Percentiles rank a stretch among this genome's conserved stretches.
phyloP scores from a whole-genome alignment of 805 yeast species.

The Hanseniaspora valbyensis region DNA sequence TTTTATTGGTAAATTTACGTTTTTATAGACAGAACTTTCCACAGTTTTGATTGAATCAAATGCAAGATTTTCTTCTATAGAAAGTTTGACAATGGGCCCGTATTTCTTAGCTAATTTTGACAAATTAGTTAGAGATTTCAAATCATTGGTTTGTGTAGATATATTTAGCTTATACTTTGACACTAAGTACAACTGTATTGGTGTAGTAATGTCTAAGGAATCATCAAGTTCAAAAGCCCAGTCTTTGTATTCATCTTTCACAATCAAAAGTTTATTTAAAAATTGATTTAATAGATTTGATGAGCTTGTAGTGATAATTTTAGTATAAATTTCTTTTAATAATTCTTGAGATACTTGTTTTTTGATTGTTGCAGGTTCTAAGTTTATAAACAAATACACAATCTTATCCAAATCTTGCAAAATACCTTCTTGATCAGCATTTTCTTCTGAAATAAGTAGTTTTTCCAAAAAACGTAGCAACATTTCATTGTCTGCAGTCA shows the following conservation, averaged over 20 bases:
- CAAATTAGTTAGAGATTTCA: constrained; percentile 8
- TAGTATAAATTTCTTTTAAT: constrained; percentile 17
- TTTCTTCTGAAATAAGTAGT: constrained; percentile 32
- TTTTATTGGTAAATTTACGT: neutral
- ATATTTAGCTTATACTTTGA: neutral
- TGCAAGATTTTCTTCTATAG: neutral
- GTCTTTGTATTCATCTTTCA: neutral
- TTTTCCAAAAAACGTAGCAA: constrained; percentile 29
- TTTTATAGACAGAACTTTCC: neutral
- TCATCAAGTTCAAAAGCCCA: constrained; percentile 8
- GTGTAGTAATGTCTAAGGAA: constrained; percentile 8
- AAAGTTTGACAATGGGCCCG: neutral
- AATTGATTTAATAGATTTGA: constrained; percentile 17
- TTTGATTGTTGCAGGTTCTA: constrained; percentile 17
- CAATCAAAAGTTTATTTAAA: constrained; percentile 12
- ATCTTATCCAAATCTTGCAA: constrained; percentile 21
- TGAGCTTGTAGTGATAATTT: constrained; percentile 18
- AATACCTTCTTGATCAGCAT: constrained; percentile 28
- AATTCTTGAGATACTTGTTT: constrained; percentile 7
- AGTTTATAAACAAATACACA: constrained; percentile 21
- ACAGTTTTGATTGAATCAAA: neutral
- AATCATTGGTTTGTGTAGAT: constrained; percentile 7
- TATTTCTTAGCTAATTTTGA: constrained; percentile 12
- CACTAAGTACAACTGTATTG: constrained; percentile 10
- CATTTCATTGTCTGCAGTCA: constrained; percentile 20